Conservation (phyloP, 768 basidiomycete genomes). For the Tulasnella sp. region DNA sequence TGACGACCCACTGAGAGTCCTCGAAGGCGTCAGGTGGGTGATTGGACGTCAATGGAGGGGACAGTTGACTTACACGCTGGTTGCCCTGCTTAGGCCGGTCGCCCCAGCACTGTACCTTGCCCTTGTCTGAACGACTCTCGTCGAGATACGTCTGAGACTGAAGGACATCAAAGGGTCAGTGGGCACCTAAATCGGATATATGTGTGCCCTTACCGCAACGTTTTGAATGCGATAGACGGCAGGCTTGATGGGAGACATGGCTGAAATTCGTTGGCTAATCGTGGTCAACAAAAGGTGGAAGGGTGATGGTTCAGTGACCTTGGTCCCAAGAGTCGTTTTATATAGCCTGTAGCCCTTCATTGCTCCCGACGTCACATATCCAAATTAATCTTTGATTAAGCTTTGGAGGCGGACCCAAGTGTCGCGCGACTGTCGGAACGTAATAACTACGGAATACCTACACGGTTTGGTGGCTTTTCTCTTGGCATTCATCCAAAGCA, state of each 20-base stretch:
- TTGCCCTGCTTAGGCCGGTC: conserved; percentile 8
- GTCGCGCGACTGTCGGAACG: neutral
- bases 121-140: conserved; percentile 14
- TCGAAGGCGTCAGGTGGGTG: neutral
- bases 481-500: neutral
- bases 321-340: neutral
- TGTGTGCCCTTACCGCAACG: neutral
- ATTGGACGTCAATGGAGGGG: neutral
- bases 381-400: neutral
- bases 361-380: neutral
- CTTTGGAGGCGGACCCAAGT: neutral
- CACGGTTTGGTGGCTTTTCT: neutral
- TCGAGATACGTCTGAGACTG: neutral
- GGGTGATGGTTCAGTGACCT: neutral
- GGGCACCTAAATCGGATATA: neutral
- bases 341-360: neutral
- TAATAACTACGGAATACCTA: neutral
- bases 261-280: neutral
- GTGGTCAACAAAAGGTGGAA: neutral
- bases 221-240: conserved; percentile 16
- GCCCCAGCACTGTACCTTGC: conserved; percentile 5
- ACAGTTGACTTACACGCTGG: neutral
- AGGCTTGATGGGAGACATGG: neutral
- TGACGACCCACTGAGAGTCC: neutral
- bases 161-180: neutral